These are phyloP conservation scores for Albugo candida DNA, from an alignment of 352 stramenopile genomes.

Conservation along the genomic window DNA sequence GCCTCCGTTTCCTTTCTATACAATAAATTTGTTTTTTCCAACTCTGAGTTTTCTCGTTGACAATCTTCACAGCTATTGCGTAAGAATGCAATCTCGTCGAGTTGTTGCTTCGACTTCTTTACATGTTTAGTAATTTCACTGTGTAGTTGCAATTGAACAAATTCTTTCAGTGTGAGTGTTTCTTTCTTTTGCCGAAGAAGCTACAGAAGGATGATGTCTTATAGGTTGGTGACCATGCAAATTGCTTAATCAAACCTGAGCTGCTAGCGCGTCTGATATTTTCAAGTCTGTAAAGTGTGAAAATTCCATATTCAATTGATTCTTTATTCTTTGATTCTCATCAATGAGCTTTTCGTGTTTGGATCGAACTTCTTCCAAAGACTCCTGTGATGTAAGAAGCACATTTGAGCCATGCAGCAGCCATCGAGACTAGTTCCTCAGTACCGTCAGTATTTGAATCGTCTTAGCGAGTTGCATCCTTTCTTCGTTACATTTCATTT, in stretches of 20 bases:
- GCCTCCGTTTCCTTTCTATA: slow-evolving; percentile 13
- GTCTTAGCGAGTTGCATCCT: slow-evolving; percentile 19
- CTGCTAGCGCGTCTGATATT: slow-evolving; percentile 38
- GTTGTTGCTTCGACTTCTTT: slow-evolving; percentile 15
- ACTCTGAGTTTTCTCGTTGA: slow-evolving; percentile 14
- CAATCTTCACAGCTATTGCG: slow-evolving; percentile 11
- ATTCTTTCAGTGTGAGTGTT: slow-evolving; percentile 36
- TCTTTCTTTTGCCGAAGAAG: slow-evolving; percentile 26
- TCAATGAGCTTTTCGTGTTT: slow-evolving; percentile 10
- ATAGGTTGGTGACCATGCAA: slow-evolving; percentile 1
- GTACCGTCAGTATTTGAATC: slow-evolving; percentile 25
- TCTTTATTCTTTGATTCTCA: slow-evolving; percentile 11
- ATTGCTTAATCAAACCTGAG: slow-evolving; percentile 17
- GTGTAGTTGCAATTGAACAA: slow-evolving; percentile 35
- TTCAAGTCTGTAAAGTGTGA: slow-evolving; percentile 30
- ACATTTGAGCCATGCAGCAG: slow-evolving; percentile 13
- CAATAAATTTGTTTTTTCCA: slow-evolving; percentile 16
- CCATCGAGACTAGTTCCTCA: slow-evolving; percentile 28
- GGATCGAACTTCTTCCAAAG: slow-evolving; percentile 4
- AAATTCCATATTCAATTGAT: slow-evolving; percentile 42
- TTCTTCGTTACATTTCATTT: no score
- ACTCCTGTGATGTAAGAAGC: slow-evolving; percentile 1
- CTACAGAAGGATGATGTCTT: slow-evolving; percentile 4
- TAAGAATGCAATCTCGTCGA: slow-evolving; percentile 18
- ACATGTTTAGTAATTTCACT: slow-evolving; percentile 18